phyloP scores from a whole-genome alignment of 305 asterid species.

The Solanum hybrid region DNA sequence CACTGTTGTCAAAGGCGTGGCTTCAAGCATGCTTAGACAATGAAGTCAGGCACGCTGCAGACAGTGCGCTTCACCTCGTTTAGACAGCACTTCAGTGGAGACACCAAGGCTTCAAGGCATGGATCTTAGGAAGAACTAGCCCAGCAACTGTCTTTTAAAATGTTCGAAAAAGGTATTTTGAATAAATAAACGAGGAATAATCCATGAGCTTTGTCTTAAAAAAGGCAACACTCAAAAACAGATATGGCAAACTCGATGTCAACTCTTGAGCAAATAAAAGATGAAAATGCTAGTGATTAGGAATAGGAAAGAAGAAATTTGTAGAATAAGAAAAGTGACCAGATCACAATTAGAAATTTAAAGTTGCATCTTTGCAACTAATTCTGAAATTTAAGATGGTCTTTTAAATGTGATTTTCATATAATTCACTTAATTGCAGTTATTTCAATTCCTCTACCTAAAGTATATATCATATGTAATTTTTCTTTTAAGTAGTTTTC shows the following conservation, averaged over 20 bases:
- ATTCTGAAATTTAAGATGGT: not conserved
- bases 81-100: not conserved
- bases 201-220: not conserved
- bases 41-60: not conserved
- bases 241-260: not conserved
- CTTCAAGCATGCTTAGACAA: not conserved
- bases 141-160: not conserved
- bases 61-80: not conserved
- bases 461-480: not conserved
- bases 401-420: not conserved
- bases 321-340: not conserved
- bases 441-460: not conserved
- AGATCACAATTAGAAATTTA: not conserved
- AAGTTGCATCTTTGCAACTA: not conserved
- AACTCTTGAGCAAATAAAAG: not conserved
- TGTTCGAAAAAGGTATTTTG: not conserved
- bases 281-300: not conserved
- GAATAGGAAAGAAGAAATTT: not conserved
- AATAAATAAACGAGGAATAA: not conserved
- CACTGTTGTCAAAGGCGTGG: not conserved
- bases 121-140: not conserved
- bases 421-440: not conserved
- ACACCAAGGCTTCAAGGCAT: not conserved
- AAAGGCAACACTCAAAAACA: not conserved
- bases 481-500: not conserved